Evolutionary conservation across 2,329 filamentous ascomycete genomes (phyloP).

Genomic region (Rutstroemia sp.): DNA sequence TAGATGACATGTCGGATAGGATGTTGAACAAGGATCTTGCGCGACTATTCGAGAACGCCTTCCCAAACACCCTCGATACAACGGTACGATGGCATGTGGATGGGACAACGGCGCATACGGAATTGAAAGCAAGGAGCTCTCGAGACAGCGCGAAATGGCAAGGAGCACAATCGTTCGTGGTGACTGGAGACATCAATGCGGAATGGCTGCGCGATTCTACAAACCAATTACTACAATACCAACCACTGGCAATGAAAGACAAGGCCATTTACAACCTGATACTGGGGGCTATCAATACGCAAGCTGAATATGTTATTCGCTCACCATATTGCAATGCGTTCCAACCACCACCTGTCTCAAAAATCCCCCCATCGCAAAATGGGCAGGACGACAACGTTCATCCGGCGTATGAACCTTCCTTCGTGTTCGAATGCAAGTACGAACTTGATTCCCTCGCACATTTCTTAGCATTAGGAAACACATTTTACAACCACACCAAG

Average conservation of each 20-base stretch:
- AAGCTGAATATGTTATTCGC: conserved; percentile 88
- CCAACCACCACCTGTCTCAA: conserved; percentile 82
- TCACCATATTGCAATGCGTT: conserved; percentile 98
- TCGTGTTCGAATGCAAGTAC: conserved; percentile 98
- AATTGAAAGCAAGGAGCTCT: conserved; percentile 33
- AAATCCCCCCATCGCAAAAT: conserved; percentile 63
- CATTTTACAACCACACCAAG: conserved; percentile 74
- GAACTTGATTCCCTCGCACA: conserved; percentile 93
- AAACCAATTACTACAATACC: conserved; percentile 89
- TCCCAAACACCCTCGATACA: conserved; percentile 71
- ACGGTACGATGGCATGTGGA: conserved; percentile 65
- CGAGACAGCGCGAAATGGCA: conserved; percentile 62
- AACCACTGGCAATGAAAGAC: conserved; percentile 75
- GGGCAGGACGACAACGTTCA: conserved; percentile 81
- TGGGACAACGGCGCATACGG: conserved; percentile 34
- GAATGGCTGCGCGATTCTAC: conserved; percentile 91
- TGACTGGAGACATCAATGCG: conserved; percentile 87
- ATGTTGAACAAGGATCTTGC: conserved; percentile 84
- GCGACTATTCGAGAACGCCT: conserved; percentile 89
- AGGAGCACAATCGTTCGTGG: conserved; percentile 85
- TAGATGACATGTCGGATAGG: conserved; percentile 68
- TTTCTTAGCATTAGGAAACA: conserved; percentile 78
- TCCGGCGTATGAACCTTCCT: conserved; percentile 72
- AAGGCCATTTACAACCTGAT: conserved; percentile 71
- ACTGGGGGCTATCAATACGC: conserved; percentile 89